phyloP scores from a whole-genome alignment of 176 grass and related monocot genomes.

The Oryza nivara region DNA sequence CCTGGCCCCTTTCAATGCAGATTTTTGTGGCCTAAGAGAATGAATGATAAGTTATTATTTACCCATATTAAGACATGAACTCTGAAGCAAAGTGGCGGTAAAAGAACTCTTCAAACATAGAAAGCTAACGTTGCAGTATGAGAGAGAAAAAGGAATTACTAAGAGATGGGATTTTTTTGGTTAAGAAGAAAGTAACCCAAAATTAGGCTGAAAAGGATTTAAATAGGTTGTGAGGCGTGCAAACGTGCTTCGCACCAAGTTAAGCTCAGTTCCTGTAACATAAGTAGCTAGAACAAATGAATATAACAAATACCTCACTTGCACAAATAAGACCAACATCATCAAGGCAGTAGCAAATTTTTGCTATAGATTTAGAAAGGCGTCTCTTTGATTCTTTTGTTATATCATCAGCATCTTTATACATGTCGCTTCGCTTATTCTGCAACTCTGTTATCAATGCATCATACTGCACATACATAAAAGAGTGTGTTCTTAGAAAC shows the following conservation, averaged over 20 bases:
- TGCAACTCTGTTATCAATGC: conserved; percentile 55
- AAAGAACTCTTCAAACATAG: conserved; percentile 18
- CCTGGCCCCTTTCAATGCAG: conserved; percentile 64
- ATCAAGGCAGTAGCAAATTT: conserved; percentile 77
- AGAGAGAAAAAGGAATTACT: not conserved
- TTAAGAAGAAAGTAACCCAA: not conserved
- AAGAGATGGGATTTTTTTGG: not conserved
- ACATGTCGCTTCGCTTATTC: conserved; percentile 39
- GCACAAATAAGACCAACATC: conserved; percentile 81
- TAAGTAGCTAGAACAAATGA: conserved; percentile 24
- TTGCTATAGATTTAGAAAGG: conserved; percentile 60
- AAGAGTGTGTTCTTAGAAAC: conserved; percentile 18
- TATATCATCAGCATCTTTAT: conserved; percentile 67
- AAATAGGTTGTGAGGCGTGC: not conserved
- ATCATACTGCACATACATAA: conserved; percentile 63
- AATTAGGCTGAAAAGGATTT: not conserved
- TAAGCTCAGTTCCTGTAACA: not conserved
- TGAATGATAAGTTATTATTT: conserved; percentile 34
- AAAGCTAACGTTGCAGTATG: not conserved
- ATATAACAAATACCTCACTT: conserved; percentile 66
- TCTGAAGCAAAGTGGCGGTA: conserved; percentile 13
- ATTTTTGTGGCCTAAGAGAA: conserved; percentile 67
- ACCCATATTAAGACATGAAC: conserved; percentile 13
- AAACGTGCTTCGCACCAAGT: not conserved
- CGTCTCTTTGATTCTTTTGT: conserved; percentile 63